Base-by-base conservation (phyloP, 2,329 filamentous ascomycete genomes). In the Colletotrichum sp. region DNA sequence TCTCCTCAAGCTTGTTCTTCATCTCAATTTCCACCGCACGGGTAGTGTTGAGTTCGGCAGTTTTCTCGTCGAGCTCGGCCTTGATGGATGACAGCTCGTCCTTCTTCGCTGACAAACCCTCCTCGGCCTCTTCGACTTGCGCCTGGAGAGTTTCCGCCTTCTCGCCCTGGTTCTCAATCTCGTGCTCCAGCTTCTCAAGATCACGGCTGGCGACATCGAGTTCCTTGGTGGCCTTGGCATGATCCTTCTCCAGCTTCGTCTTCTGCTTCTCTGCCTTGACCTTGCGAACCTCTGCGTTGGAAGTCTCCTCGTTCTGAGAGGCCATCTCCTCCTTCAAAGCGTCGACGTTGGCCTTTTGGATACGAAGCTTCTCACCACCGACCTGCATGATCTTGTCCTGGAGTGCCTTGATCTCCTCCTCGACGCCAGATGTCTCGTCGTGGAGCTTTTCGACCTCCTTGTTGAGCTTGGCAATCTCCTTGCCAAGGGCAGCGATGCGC, bases 311-410 rank as follows among this genome's bases (percentile, higher is more conserved):
- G 68, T 92, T 93, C 76, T 98, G 90, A 15, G 93, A 92, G 64
- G 93, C 89, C 72, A 99, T 96, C 82, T 98, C 93, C 80, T 96
- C 94, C 83, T 98, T 98, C 78, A 98, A 88, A 8, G 93, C 91
- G 82, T 99, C 96, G 39, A 99, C 96, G 88, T 95, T 98, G 77
- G 95, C 93, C 80, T 97, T 96, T 83, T 99, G 96, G 22, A 93
- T 92, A 71, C 97, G 93, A 22, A 99, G 92, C 85, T 95, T 96
- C 81, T 99, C 96, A 85, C 97, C 97, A 82, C 97, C 97, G 78
- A 98, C 94, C 84, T 98, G 94, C 97, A 99, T 99, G 81, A 99
- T 99, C 88, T 96, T 98, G 89, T 97, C 94, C 83, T 99, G 96
- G 2, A 99, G 89, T 24, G 90, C 90, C 85, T 98, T 96, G 85